Percentiles rank a stretch among this genome's conserved stretches.
phyloP scores from a whole-genome alignment of 768 basidiomycete genomes.

The Dacryopinax primogenitus region DNA sequence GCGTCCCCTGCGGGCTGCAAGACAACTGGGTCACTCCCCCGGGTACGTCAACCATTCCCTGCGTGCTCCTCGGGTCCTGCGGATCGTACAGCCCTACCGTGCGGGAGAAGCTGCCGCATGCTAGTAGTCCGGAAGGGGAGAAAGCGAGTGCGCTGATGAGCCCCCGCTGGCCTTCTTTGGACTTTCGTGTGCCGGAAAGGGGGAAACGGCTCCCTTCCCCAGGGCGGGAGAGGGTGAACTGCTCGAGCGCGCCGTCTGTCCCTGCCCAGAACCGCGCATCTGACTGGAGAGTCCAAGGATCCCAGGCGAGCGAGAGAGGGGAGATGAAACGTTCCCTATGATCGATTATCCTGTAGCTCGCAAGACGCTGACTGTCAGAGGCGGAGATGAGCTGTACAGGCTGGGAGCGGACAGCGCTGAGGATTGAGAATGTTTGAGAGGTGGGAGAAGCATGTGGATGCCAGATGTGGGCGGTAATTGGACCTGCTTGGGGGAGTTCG shows the following conservation, averaged over 20 bases:
- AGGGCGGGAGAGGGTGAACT: background rate
- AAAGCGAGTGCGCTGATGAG: background rate
- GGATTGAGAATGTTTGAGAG: background rate
- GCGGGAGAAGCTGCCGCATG: background rate
- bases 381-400: background rate
- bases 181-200: background rate
- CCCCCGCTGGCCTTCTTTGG: background rate
- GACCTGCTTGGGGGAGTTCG: background rate
- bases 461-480: background rate
- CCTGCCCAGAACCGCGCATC: background rate
- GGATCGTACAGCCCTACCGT: background rate
- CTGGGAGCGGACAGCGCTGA: background rate
- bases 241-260: background rate
- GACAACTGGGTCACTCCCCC: background rate
- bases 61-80: background rate
- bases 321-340: background rate
- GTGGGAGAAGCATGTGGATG: background rate
- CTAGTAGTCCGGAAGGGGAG: background rate
- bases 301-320: background rate
- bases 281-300: background rate
- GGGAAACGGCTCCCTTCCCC: background rate
- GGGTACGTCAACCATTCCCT: background rate
- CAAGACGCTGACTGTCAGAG: background rate
- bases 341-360: background rate
- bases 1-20: background rate